phyloP scores from a whole-genome alignment of 2,329 filamentous ascomycete species.

The Fusarium robinianum region DNA sequence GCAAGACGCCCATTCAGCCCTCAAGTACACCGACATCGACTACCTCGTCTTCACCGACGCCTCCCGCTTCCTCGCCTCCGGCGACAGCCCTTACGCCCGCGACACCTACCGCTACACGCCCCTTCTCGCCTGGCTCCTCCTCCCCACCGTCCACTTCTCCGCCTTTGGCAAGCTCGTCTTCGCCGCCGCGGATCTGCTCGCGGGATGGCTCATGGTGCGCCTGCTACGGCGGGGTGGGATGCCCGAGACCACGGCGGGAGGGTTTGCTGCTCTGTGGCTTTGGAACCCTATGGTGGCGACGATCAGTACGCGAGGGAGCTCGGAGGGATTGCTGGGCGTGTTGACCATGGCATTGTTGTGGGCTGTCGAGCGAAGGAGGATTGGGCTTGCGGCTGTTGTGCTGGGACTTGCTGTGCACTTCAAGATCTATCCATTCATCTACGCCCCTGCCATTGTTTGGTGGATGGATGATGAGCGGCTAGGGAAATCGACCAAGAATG shows the following conservation, averaged over 20 bases:
- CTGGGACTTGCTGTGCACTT: slow-evolving; percentile 90
- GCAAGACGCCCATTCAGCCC: slow-evolving; percentile 87
- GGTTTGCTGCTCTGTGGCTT: slow-evolving; percentile 86
- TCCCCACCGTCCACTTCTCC: slow-evolving; percentile 76
- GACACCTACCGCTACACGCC: slow-evolving; percentile 98
- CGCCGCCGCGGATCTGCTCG: slow-evolving; percentile 78
- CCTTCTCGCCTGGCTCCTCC: slow-evolving; percentile 85
- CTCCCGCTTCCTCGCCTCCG: slow-evolving; percentile 72
- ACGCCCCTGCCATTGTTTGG: slow-evolving; percentile 80
- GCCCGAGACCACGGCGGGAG: slow-evolving; percentile 61
- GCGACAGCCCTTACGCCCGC: slow-evolving; percentile 77
- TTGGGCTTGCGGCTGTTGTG: slow-evolving; percentile 70
- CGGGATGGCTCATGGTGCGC: slow-evolving; percentile 73
- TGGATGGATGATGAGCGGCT: slow-evolving; percentile 69
- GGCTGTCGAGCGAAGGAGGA: slow-evolving; percentile 70
- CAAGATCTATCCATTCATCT: slow-evolving; percentile 99
- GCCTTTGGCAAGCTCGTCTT: slow-evolving; percentile 89
- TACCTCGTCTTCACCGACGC: slow-evolving; percentile 98
- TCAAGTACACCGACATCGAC: slow-evolving; percentile 99
- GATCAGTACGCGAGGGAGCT: slow-evolving; percentile 93
- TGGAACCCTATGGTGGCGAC: slow-evolving; percentile 98
- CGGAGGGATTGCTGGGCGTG: slow-evolving; percentile 85
- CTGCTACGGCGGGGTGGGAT: slow-evolving; percentile 50
- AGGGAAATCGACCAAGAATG: slow-evolving; percentile 18
- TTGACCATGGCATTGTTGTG: slow-evolving; percentile 83